A percentile compares a stretch with the other conserved stretches of the same genome.
These are phyloP conservation scores for Sphagnum fallax DNA, from an alignment of 228 moss, liverwort and hornwort genomes.

Conservation along the genomic window DNA sequence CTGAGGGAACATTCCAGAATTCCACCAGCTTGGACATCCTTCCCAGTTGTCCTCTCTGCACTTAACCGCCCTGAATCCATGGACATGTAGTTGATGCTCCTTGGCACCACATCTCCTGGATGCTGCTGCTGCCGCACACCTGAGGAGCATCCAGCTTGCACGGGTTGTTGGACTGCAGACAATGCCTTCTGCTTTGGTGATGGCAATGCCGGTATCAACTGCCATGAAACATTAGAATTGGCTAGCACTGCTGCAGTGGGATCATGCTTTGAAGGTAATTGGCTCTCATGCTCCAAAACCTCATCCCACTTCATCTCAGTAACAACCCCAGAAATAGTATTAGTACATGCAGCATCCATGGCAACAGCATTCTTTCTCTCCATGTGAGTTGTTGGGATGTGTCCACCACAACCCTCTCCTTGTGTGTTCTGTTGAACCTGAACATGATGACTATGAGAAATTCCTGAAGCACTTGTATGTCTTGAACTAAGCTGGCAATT, in stretches of 20 bases:
- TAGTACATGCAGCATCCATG: too few relatives aligned
- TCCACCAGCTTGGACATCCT: conserved; percentile 23
- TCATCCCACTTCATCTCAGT: too few relatives aligned
- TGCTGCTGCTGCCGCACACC: conserved; percentile 27
- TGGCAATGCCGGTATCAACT: conserved; percentile 9
- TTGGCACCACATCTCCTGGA: conserved; percentile 44
- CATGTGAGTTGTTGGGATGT: too few relatives aligned
- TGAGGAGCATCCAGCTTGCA: conserved; percentile 36
- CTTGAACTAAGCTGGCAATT: conserved; percentile 1
- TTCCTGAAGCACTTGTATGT: background rate
- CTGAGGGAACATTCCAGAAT: conserved; percentile 10
- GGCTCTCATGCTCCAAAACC: too few relatives aligned
- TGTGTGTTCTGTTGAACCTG: too few relatives aligned
- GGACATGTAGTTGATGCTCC: conserved; percentile 57
- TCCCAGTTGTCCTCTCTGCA: conserved; percentile 27
- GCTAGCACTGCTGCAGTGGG: too few relatives aligned
- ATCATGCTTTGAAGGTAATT: too few relatives aligned
- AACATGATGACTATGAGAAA: too few relatives aligned
- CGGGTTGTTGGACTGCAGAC: conserved; percentile 40
- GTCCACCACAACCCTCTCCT: too few relatives aligned
- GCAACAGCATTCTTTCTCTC: too few relatives aligned
- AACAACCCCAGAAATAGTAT: too few relatives aligned
- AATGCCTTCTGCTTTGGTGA: conserved; percentile 28
- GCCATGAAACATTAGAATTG: conserved; percentile 4
- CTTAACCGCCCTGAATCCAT: conserved; percentile 9